Base-by-base conservation (phyloP, 2,329 filamentous ascomycete species). In the Aspergillus brunneoviolaceus region DNA sequence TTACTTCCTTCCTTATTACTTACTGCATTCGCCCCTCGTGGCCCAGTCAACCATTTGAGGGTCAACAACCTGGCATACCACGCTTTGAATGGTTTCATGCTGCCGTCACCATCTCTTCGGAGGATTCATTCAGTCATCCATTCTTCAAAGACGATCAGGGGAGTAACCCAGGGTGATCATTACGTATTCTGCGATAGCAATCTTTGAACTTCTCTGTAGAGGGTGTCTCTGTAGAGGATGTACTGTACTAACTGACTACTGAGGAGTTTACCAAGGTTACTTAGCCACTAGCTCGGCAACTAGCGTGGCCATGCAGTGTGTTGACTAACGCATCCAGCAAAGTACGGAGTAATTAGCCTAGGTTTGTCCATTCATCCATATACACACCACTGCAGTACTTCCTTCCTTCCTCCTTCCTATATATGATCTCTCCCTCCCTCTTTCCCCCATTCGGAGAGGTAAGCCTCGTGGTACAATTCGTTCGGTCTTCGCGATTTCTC, bases 401-500 rank as follows among this genome's bases (percentile, higher is more conserved):
- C 33, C 33, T 35, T 35, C 33, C 33, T 35, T 14, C 33, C 33
- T 35, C 5, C 14, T 5, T n/a, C 39, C 14, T 45, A 45, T 45
- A 45, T 45, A 45, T 45, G 39, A 45, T 45, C 39, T 39, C 47
- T 47, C 27, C 48, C 39, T 31, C 31, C 39, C 55, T 55, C 31
- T 45, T 53, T 48, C 53, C 21, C 23, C 42, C 42, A 55, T 47
- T 55, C 42, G 53, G 47, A 23, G 42, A 29, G 42, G 25, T 29
- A 47, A 49, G 11, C 53, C 53, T 55, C 53, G 53, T 55, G 51
- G 35, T 23, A 19, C 25, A 31, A 31, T 29, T 29, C 7, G 27
- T 29, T 49, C n/a, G 45, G 39, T 51, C 56, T 35, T 39, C 21
- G 19, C 33, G 10, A 12, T 51, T 42, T 55, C 50, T 52, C 58